A percentile compares a stretch with the other conserved stretches of the same genome.
These are phyloP conservation scores for Exophiala calicioides DNA, from an alignment of 2,329 filamentous ascomycete species.

Conservation along the genomic window DNA sequence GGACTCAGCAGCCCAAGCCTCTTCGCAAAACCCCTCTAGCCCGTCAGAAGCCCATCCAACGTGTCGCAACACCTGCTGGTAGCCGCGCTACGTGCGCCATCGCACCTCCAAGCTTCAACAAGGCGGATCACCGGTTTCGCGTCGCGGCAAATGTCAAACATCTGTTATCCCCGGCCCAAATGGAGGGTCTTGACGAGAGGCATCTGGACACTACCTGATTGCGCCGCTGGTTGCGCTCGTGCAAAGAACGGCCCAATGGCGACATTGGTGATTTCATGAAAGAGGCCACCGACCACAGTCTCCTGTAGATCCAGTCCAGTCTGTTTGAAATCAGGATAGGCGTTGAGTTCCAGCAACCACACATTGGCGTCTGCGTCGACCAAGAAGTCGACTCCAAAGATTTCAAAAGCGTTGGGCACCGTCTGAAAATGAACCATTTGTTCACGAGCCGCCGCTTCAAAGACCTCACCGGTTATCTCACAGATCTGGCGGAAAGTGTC, in stretches of 20 bases:
- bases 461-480: constrained; percentile 70
- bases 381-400: constrained; percentile 89
- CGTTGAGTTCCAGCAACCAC: constrained; percentile 89
- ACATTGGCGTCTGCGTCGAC: constrained; percentile 65
- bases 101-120: too few relatives aligned
- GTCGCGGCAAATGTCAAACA: too few relatives aligned
- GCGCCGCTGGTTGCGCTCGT: constrained; percentile 20
- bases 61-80: too few relatives aligned
- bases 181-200: constrained; percentile 47
- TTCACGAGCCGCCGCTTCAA: constrained; percentile 79
- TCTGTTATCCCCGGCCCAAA: constrained; percentile 42
- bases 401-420: constrained; percentile 82
- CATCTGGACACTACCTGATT: constrained; percentile 20
- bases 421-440: constrained; percentile 93
- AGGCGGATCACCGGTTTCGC: too few relatives aligned
- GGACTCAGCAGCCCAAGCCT: too few relatives aligned
- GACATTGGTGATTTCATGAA: constrained; percentile 68
- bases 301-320: constrained; percentile 73
- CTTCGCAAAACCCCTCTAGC: too few relatives aligned
- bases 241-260: constrained; percentile 71
- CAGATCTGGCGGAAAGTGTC: constrained; percentile 74
- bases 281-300: constrained; percentile 71
- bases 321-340: constrained; percentile 94
- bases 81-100: too few relatives aligned
- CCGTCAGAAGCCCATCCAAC: too few relatives aligned